Evolutionary conservation across 2,329 filamentous ascomycete genomes (phyloP), one percentile per base, ranked within the genome.

Genomic region (Beauveria sp.): DNA sequence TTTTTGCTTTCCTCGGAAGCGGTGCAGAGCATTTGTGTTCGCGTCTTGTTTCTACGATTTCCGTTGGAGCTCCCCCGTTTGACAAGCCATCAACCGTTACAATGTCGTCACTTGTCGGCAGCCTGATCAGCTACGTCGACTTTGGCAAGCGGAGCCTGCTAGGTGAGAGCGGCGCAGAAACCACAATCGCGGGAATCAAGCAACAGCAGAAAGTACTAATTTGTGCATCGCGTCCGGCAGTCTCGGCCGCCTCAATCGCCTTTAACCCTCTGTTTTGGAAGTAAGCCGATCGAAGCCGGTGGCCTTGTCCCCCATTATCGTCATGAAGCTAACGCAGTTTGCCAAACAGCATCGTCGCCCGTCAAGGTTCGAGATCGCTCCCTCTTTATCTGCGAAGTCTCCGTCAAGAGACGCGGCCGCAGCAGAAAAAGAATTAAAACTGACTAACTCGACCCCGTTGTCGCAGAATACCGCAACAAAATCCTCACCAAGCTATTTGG

Each of bases 201-300:
- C 14, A 26, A 42, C 20, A 43, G 24, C 51, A 63, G 12, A 45
- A n/a, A 34, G n/a, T 12, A 50, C 67, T 70, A 59, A 69, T 51
- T 46, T 57, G 61, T 64, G 62, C 64, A 54, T 38, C 30, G 42
- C 55, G n/a, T 60, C 49, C n/a, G 62, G 54, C 62, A 96, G 93
- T 95, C 67, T 90, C 91, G 67, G 90, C 87, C 53, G 82, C 81
- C 61, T 84, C 90, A 58, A 96, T 99, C 76, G 83, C 88, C 54
- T 98, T 99, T 78, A 99, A 99, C 77, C 95, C 95, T 24, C 88
- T 95, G n/a, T 98, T 97, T 77, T 99, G 95, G 95, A 99, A 99
- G 93, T 96, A 82, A 81, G 90, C 46, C 50, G 42, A 54, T 55
- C 30, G 20, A 54, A 58, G n/a, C 61, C 56, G 63, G 65, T 50